Conservation (phyloP, 78 protist genomes). For the Guillardia theta region DNA sequence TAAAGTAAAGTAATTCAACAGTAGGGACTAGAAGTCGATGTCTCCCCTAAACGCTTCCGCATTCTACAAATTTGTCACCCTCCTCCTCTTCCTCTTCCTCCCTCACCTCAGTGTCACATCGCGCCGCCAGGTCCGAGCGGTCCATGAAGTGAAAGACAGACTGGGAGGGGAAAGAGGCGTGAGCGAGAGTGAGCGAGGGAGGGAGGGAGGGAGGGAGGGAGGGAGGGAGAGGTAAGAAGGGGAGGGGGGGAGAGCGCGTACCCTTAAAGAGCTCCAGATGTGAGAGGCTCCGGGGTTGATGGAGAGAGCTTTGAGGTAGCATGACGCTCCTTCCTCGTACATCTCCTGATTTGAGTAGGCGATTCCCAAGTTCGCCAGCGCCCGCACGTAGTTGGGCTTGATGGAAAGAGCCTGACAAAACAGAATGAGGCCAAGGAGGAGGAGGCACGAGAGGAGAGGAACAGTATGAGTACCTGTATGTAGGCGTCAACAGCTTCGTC, state of each 20-base stretch:
- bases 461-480: slow-evolving; percentile 62
- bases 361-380: slow-evolving; percentile 82
- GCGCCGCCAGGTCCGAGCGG: not conserved
- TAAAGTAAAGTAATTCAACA: no score
- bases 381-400: slow-evolving; percentile 85
- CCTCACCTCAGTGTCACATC: not conserved
- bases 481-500: slow-evolving; percentile 82
- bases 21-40: not conserved
- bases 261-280: not conserved
- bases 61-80: not conserved
- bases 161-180: no score
- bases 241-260: not conserved
- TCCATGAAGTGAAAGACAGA: not conserved
- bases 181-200: no score
- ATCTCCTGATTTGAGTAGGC: slow-evolving; percentile 67
- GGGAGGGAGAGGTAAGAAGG: not conserved
- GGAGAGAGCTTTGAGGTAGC: not conserved
- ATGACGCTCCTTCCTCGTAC: slow-evolving; percentile 72
- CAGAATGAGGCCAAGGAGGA: not conserved
- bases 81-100: not conserved
- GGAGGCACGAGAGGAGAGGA: not conserved
- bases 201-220: no score
- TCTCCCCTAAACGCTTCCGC: not conserved
- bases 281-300: not conserved
- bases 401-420: not conserved